phyloP scores from a whole-genome alignment of 2,329 filamentous ascomycete species.

The Dothistroma pini region DNA sequence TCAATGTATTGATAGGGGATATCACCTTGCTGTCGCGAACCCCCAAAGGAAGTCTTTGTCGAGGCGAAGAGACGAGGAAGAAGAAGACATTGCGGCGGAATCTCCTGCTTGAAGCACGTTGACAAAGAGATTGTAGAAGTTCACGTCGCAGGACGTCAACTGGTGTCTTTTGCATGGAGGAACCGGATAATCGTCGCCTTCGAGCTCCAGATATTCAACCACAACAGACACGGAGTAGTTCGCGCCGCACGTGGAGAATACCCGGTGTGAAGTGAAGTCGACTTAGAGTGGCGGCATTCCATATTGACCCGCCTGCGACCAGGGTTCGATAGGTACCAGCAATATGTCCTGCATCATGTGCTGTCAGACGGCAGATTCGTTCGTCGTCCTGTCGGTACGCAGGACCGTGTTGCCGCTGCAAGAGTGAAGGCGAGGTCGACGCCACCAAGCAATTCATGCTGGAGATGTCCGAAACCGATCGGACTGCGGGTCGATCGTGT shows the following conservation, averaged over 20 bases:
- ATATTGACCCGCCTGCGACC: background rate
- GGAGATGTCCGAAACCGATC: background rate
- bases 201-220: background rate
- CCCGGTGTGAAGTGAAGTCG: background rate
- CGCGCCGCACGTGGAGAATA: background rate
- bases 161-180: background rate
- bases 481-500: no score
- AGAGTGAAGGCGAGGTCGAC: background rate
- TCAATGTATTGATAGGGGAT: background rate
- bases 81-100: conserved; percentile 1
- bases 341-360: conserved; percentile 1
- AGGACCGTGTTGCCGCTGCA: background rate
- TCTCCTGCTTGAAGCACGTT: background rate
- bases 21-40: conserved; percentile 66
- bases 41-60: conserved; percentile 60
- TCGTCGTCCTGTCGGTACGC: background rate
- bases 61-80: conserved; percentile 16
- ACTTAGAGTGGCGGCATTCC: background rate
- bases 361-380: background rate
- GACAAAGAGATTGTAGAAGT: background rate
- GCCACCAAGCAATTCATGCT: background rate
- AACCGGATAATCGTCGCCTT: background rate
- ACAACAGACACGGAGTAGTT: background rate
- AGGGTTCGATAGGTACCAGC: background rate
- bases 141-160: background rate